phyloP scores from a whole-genome alignment of 768 basidiomycete species.

The Gymnopilus dilepis region DNA sequence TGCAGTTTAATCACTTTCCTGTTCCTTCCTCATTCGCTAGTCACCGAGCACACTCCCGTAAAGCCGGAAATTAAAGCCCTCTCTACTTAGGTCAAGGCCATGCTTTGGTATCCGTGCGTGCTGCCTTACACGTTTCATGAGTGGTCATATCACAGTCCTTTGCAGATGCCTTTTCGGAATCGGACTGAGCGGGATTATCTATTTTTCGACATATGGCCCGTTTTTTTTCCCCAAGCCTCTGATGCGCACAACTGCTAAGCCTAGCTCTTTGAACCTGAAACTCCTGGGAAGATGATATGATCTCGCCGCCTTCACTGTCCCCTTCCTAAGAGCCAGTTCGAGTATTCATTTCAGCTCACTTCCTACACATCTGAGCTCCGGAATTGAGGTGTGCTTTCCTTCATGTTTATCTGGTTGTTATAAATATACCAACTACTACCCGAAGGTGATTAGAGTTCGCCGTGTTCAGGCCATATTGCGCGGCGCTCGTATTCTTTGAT shows the following conservation, averaged over 20 bases:
- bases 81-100: neutral
- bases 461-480: neutral
- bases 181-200: neutral
- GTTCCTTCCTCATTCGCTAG: neutral
- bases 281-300: too few species aligned
- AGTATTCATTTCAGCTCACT: too few species aligned
- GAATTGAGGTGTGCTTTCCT: neutral
- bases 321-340: too few species aligned
- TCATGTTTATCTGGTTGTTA: neutral
- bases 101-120: neutral
- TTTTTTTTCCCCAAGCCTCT: neutral
- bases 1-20: neutral
- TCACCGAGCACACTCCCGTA: constrained; percentile 6
- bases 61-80: constrained; percentile 20
- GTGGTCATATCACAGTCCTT: neutral
- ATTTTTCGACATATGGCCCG: neutral
- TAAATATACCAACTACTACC: neutral
- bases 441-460: constrained; percentile 6
- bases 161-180: neutral
- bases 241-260: neutral
- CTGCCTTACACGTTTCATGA: neutral
- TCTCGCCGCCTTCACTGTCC: too few species aligned
- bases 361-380: neutral
- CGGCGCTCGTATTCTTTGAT: neutral
- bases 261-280: too few species aligned